Percentiles rank a stretch among this genome's conserved stretches.
Conservation (phyloP, 495 filamentous ascomycete species). For the Viridothelium virens region DNA sequence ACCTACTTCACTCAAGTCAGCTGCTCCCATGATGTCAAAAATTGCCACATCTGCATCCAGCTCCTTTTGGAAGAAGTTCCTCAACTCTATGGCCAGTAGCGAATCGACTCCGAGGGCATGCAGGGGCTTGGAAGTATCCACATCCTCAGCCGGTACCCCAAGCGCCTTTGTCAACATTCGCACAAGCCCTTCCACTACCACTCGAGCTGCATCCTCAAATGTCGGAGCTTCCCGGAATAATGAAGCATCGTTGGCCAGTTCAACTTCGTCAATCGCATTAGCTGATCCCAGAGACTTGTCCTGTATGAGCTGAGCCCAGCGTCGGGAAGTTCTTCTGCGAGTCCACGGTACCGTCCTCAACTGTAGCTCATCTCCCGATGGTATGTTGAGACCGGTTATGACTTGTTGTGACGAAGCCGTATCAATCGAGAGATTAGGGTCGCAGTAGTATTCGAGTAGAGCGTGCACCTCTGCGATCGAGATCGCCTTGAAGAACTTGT, state of each 20-base stretch:
- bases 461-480: conserved; percentile 1
- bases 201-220: neutral
- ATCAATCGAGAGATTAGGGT: neutral
- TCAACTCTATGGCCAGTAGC: conserved; percentile 10
- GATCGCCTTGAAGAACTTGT: neutral
- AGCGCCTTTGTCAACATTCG: neutral
- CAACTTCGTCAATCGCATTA: neutral
- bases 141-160: neutral
- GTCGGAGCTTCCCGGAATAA: neutral
- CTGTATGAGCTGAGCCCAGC: neutral
- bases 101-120: conserved; percentile 12
- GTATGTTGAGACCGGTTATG: neutral
- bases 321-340: neutral
- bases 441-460: conserved; percentile 17
- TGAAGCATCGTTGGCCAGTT: neutral
- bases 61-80: conserved; percentile 13
- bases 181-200: neutral
- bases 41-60: conserved; percentile 11
- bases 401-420: neutral
- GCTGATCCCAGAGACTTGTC: neutral
- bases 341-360: neutral
- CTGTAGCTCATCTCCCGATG: neutral
- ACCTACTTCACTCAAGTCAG: neutral
- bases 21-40: conserved; percentile 12
- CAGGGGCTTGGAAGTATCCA: neutral